Evolutionary conservation across 1,139 yeast species (phyloP), one percentile per base, ranked within the genome.

Genomic region (Zygoascus sp.): DNA sequence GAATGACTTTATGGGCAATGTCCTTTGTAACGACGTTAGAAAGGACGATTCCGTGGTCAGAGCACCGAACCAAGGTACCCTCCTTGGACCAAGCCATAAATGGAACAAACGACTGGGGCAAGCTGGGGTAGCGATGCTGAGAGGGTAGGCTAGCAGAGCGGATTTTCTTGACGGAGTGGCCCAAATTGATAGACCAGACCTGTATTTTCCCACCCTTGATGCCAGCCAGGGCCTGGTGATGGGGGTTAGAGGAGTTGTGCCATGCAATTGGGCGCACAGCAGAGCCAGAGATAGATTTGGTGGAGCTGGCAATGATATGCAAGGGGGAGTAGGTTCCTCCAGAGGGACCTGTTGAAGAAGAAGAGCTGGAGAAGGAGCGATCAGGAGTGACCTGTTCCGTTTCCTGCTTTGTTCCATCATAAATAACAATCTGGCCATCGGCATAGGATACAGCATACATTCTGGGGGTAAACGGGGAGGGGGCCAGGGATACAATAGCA

Each of bases 371-470:
- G 25, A 35, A 35, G 15, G 39, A 35, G 8, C 13, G n/a, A 35
- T 35, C 39, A n/a, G 39, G 22, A 3, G 39, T 20, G 15, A 35
- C 25, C 11, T 35, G 39, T 3, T 20, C 25, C 9, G 43, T 15
- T 7, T 28, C 27, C 23, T 42, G 25, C 13, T 34, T 20, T 7
- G 40, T 42, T n/a, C 45, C 45, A 15, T 48, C 42, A 32, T 42
- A 48, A 19, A 48, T 42, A 7, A 48, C 39, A 32, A 48, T 32
- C 28, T 48, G 43, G 17, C 49, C 49, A 15, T 47, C 39, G 10
- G 32, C 35, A 21, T 45, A 48, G 8, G 49, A 47, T 25, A 48
- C 42, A 8, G 50, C 50, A 32, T 40, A 45, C 10, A 42, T 42
- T 35, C 40, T 16, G 8, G 37, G 19, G n/a, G 30, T 41, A 35